These are phyloP conservation scores for Annona squamosa DNA, from an alignment of 164 flowering plant genomes.

Conservation along the genomic window DNA sequence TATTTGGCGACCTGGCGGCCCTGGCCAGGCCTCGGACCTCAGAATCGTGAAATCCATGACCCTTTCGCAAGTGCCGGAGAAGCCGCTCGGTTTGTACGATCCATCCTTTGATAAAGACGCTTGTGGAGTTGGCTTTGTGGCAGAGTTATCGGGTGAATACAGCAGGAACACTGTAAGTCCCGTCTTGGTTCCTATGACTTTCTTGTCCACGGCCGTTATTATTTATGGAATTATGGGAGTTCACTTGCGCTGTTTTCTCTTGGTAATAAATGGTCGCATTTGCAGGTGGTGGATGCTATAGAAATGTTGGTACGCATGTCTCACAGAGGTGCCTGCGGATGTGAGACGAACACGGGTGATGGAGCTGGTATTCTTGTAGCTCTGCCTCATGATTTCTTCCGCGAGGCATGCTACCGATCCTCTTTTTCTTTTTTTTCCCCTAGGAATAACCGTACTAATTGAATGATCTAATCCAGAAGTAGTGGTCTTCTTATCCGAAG, in stretches of 20 bases:
- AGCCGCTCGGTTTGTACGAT: conserved; percentile 92
- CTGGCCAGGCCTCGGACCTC: conserved; percentile 54
- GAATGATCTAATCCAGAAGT: neutral
- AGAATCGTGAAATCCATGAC: conserved; percentile 40
- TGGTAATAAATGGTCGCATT: neutral
- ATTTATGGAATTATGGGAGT: neutral
- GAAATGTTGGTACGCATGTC: conserved; percentile 95
- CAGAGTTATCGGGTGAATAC: conserved; percentile 86
- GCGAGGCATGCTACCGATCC: conserved; percentile 35
- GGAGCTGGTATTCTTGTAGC: conserved; percentile 98
- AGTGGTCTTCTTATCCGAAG: neutral
- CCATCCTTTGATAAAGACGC: conserved; percentile 91
- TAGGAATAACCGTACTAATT: too few species aligned
- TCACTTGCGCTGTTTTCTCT: neutral
- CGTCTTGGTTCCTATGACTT: neutral
- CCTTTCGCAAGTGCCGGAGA: conserved; percentile 83
- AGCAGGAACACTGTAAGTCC: conserved; percentile 75
- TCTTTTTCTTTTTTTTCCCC: neutral
- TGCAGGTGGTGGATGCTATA: conserved; percentile 80
- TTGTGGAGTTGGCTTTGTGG: conserved; percentile 97
- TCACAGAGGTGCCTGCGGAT: conserved; percentile 99
- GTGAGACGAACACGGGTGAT: conserved; percentile 95
- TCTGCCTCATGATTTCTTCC: conserved; percentile 77
- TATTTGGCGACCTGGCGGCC: conserved; percentile 65
- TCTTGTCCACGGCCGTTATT: neutral